Evolutionary conservation across 2,329 filamentous ascomycete species (phyloP).

Genomic region (Escovopsis sp.): DNA sequence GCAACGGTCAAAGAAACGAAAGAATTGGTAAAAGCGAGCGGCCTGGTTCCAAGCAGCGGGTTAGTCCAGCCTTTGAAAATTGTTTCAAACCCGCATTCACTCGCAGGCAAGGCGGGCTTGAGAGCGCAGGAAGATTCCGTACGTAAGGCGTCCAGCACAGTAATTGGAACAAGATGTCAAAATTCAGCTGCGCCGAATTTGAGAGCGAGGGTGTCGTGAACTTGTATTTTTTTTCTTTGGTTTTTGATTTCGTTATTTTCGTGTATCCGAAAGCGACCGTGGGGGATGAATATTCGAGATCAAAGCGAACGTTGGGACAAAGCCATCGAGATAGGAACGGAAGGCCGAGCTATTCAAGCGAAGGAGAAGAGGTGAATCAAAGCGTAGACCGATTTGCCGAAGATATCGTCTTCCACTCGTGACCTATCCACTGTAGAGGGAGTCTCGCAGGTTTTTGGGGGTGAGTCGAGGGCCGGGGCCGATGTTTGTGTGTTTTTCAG

Average conservation of each 20-base stretch:
- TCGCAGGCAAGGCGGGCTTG: neutral
- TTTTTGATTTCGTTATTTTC: neutral
- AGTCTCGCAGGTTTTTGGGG: too few relatives aligned
- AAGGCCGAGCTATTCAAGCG: too few relatives aligned
- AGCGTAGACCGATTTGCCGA: too few relatives aligned
- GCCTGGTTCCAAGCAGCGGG: constrained; percentile 6
- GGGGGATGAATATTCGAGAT: constrained; percentile 12
- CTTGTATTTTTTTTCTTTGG: neutral
- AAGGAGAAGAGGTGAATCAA: too few relatives aligned
- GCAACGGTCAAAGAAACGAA: constrained; percentile 17
- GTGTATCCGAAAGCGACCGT: constrained; percentile 19
- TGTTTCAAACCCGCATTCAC: too few relatives aligned
- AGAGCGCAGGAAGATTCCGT: constrained; percentile 6
- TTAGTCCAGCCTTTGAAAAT: neutral
- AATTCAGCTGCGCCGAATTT: neutral
- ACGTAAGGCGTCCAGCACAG: constrained; percentile 17
- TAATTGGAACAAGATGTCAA: constrained; percentile 6
- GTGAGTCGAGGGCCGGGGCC: too few relatives aligned
- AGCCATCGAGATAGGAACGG: constrained; percentile 3
- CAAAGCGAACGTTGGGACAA: constrained; percentile 1
- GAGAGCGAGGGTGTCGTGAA: constrained; percentile 1
- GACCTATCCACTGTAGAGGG: too few relatives aligned
- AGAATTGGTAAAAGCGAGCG: constrained; percentile 15
- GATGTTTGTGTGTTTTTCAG: too few relatives aligned
- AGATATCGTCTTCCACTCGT: too few relatives aligned